These are phyloP conservation scores for Fomitiporia mediterranea DNA, from an alignment of 1,284 basidiomycete species.

Conservation along the genomic window DNA sequence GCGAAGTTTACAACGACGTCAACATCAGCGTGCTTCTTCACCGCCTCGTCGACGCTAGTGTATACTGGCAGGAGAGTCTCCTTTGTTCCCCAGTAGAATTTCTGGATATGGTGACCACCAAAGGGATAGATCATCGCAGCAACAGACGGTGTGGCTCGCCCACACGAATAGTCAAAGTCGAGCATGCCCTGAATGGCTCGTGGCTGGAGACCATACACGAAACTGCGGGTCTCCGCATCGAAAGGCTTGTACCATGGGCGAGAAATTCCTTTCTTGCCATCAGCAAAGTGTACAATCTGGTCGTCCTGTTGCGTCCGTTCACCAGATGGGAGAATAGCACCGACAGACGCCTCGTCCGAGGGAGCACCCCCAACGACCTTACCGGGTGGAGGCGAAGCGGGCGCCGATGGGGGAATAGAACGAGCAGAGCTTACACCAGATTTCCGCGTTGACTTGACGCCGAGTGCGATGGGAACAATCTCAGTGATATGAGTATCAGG, in stretches of 20 bases:
- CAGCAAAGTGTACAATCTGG: conserved; percentile 80
- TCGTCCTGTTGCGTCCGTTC: conserved; percentile 82
- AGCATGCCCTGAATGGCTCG: conserved; percentile 99
- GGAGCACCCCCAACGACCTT: conserved; percentile 32
- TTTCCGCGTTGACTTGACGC: conserved; percentile 53
- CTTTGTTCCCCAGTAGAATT: conserved; percentile 99
- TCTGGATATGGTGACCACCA: conserved; percentile 99
- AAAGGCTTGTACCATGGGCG: conserved; percentile 88
- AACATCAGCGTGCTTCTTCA: conserved; percentile 93
- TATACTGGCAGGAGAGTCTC: conserved; percentile 98
- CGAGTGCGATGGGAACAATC: conserved; percentile 96
- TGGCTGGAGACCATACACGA: conserved; percentile 98
- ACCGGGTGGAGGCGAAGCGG: conserved; percentile 34
- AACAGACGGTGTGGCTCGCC: conserved; percentile 88
- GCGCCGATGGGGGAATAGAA: conserved; percentile 39
- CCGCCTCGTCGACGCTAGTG: conserved; percentile 89
- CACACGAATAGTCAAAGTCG: conserved; percentile 99
- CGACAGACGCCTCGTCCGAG: conserved; percentile 45
- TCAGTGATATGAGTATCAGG: conserved; percentile 99
- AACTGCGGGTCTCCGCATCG: conserved; percentile 87
- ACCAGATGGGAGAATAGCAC: conserved; percentile 76
- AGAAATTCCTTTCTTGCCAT: conserved; percentile 29
- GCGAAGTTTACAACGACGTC: conserved; percentile 99
- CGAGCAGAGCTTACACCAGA: conserved; percentile 28
- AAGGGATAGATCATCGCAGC: conserved; percentile 99